Evolutionary conservation across 176 grass and related monocot species (phyloP).

Genomic region (Aegilops tauschii): DNA sequence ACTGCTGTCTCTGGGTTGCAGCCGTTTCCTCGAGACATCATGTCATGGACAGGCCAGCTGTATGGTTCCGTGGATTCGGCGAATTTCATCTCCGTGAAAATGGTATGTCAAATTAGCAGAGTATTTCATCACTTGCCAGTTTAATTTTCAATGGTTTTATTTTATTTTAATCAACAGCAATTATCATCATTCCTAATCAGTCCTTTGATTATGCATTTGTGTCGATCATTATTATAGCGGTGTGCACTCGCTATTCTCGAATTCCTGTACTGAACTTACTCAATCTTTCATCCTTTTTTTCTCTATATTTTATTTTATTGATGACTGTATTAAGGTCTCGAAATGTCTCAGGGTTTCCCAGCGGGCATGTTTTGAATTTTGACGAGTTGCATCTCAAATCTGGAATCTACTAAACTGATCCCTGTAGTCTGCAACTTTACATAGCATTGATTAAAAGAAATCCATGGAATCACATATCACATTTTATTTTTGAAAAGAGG

Average conservation of each 20-base stretch:
- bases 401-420: neutral
- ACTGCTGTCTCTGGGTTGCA: constrained; percentile 43
- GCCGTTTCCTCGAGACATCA: constrained; percentile 71
- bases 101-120: constrained; percentile 37
- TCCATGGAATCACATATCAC: neutral
- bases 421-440: neutral
- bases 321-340: neutral
- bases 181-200: neutral
- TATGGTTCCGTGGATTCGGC: constrained; percentile 47
- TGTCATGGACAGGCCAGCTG: constrained; percentile 66
- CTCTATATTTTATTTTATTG: neutral
- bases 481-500: too few relatives aligned
- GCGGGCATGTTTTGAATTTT: neutral
- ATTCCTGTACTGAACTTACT: neutral
- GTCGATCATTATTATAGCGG: neutral
- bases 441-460: neutral
- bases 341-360: neutral
- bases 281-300: neutral
- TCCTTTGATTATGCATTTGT: neutral
- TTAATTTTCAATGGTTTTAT: neutral
- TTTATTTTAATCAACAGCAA: neutral
- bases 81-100: constrained; percentile 78
- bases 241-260: neutral
- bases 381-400: too few relatives aligned
- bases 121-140: neutral